A percentile compares a stretch with the other conserved stretches of the same genome.
phyloP scores from a whole-genome alignment of 2,329 filamentous ascomycete species.

The Ophiostoma novo-ulmi region DNA sequence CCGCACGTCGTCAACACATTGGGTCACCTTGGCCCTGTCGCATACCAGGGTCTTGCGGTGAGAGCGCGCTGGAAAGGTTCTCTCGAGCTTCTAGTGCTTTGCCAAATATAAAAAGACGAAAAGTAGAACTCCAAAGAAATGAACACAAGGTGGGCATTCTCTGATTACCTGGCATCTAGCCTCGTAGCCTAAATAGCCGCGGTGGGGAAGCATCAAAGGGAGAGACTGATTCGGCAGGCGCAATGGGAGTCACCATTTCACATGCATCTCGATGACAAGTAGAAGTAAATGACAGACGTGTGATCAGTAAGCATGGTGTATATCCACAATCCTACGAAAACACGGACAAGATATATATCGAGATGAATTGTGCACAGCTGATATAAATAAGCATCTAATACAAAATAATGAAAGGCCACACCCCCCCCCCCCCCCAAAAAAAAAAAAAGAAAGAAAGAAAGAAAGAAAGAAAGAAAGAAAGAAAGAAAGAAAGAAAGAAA shows the following conservation, averaged over 20 bases:
- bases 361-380: not conserved
- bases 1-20: not conserved
- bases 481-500: too few relatives aligned
- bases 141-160: not conserved
- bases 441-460: too few relatives aligned
- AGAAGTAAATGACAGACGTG: not conserved
- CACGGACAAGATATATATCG: not conserved
- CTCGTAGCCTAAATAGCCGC: slow-evolving; percentile 19
- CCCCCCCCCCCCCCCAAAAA: too few relatives aligned
- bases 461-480: too few relatives aligned
- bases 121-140: not conserved
- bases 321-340: not conserved
- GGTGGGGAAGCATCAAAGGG: slow-evolving; percentile 14
- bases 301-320: not conserved
- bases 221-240: slow-evolving; percentile 7
- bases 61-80: slow-evolving; percentile 1
- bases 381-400: not conserved
- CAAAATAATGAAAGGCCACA: too few relatives aligned
- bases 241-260: not conserved
- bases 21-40: not conserved
- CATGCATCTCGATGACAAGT: not conserved
- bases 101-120: not conserved
- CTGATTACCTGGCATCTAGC: not conserved
- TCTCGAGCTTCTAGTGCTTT: slow-evolving; percentile 10
- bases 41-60: slow-evolving; percentile 8